Base-by-base conservation (phyloP, 1,139 yeast species). In the Suhomyces anneliseae region DNA sequence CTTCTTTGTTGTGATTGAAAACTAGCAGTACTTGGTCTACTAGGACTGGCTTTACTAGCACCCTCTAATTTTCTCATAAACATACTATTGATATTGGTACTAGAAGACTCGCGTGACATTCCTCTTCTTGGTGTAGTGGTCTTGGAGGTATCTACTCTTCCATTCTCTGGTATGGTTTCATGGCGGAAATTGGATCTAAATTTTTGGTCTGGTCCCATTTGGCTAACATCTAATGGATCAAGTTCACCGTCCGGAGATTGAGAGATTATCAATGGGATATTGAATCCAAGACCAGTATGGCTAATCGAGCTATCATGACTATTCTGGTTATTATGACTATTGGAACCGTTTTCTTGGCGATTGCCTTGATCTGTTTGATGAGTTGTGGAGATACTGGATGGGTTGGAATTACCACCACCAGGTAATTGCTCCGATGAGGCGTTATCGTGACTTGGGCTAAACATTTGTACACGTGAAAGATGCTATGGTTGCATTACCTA, bases 1-100 rank as follows among this genome's bases (percentile, higher is more conserved):
- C 43, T 49, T 19, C 58, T 33, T 35, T 52, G 52, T 26, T 49
- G 54, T 11, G 52, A 42, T 39, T 46, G 55, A 44, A 43, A 52
- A 32, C 54, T 47, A 7, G 44, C 36, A 19, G 41, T 12, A 7
- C 45, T 44, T 5, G 32, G 32, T 7, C 50, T 34, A 11, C 39
- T 36, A 11, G 47, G 44, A 27, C 54, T 52, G 24, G 53, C 49
- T 36, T 52, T 52, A 39, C 49, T 48, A 34, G 43, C 36, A 24
- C 42, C 41, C 31, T 43, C 49, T 12, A 48, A 42, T 19, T 51
- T 51, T 29, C 57, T 40, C 55, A 51, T 49, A 35, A 54, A 54
- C 14, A 45, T 26, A 41, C 49, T 53, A 42, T 51, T 51, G 37
- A 39, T 38, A 27, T 40, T 50, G 35, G 48, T 29, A 35, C 35